Conservation (phyloP, 1,139 yeast genomes). For the Arxiozyma telluris region DNA sequence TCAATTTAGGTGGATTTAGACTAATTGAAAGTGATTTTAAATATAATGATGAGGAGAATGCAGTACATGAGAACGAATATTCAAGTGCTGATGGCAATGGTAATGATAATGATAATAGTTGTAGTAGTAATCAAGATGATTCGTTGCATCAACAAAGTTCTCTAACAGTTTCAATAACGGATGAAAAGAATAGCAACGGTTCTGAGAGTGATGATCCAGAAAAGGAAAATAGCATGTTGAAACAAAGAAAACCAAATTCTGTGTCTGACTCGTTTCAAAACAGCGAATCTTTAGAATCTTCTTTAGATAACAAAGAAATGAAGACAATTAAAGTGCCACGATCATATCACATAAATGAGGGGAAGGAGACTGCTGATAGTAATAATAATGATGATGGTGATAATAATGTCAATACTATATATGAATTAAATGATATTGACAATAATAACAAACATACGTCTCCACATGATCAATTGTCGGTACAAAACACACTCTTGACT, state of each 20-base stretch:
- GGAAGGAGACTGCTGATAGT: not conserved
- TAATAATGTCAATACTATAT: not conserved
- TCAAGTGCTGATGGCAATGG: not conserved
- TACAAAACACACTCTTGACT: conserved; percentile 1
- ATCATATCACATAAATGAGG: not conserved
- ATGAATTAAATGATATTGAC: not conserved
- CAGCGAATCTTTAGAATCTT: not conserved
- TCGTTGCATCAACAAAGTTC: not conserved
- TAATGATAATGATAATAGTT: not conserved
- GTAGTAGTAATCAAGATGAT: not conserved
- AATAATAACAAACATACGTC: conserved; percentile 2
- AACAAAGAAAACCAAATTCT: not conserved
- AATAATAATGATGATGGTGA: not conserved
- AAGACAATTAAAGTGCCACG: not conserved
- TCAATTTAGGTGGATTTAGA: conserved; percentile 69
- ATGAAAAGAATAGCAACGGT: not conserved
- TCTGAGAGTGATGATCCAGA: not conserved
- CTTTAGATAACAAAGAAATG: not conserved
- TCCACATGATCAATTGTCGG: not conserved
- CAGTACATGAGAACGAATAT: conserved; percentile 9
- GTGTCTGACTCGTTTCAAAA: not conserved
- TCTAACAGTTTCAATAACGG: not conserved
- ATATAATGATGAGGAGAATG: conserved; percentile 27
- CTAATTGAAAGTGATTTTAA: conserved; percentile 63
- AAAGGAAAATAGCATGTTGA: not conserved